Evolutionary conservation across 441 rosid genomes (phyloP), one percentile per base, ranked within the genome.

Genomic region (Cnidoscolus chayamansa): DNA sequence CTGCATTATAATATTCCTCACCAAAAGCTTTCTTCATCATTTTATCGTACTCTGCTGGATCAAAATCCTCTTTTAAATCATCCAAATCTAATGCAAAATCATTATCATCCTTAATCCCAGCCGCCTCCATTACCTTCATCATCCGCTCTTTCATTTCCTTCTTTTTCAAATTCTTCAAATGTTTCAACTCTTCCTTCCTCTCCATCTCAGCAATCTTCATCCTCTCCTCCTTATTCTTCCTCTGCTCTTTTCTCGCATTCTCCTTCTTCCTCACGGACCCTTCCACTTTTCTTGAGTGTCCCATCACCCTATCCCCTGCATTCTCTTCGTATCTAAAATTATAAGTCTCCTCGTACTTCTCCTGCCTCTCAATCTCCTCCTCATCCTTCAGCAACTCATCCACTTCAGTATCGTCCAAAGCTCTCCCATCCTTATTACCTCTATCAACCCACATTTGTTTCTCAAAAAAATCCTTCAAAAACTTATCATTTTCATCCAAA

Each of bases 191-290:
- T 75, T 89, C 98, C 77, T 84, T 74, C 81, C 91, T 85, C 85
- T 89, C 94, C 75, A 81, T 71, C 79, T 87, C 96, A 2, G 83
- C 94, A 40, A 70, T 70, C 81, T 76, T 87, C 87, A 81, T 68
- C 60, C 97, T 85, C 75, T 85, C 92, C 80, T 86, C 93, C 75
- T 89, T 92, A 71, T 78, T 86, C 75, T 84, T 84, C 85, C 97
- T 85, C 79, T 92, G 93, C 25, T 70, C 81, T 74, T 86, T 89
- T 85, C 98, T 87, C 0, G 92, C 58, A 16, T 66, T 85, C 20
- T 85, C 90, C 79, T 87, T 86, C 87, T 90, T 92, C 90, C 98
- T 90, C 55, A 94, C 97, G 0, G 97, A 84, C 20, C 87, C 97
- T 76, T 89, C 96, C 17, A 90, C 90, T 32, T 63, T 75, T 82